Conservation (phyloP, 176 grass and related monocot genomes). For the Thalia dealbata region DNA sequence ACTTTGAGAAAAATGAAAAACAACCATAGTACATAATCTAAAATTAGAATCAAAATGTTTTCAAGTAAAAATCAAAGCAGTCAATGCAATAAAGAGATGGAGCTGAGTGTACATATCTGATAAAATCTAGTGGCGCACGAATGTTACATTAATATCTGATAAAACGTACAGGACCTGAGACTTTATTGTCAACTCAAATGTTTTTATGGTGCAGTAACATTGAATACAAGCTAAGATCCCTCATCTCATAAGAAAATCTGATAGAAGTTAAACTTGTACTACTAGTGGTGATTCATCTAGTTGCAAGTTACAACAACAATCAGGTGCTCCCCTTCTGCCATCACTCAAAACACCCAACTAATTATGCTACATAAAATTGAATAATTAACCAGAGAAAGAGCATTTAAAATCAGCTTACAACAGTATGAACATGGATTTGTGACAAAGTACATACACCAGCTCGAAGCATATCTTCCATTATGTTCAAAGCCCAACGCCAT, state of each 20-base stretch:
- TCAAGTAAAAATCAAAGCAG: not conserved
- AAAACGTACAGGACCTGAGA: not conserved
- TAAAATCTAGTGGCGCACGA: too few relatives aligned
- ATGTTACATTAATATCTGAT: not conserved
- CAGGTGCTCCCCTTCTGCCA: not conserved
- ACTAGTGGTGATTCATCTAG: not conserved
- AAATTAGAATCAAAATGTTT: not conserved
- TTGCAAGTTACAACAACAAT: not conserved
- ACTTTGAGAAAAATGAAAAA: not conserved
- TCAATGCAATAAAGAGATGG: too few relatives aligned
- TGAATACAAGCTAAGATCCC: not conserved
- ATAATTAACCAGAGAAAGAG: not conserved
- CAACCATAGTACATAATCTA: not conserved
- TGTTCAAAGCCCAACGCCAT: conserved; percentile 94
- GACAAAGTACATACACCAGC: conserved; percentile 53
- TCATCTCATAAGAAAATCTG: not conserved
- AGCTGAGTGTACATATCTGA: too few relatives aligned
- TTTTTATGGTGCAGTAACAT: not conserved
- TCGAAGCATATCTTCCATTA: conserved; percentile 98
- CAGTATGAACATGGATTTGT: not conserved
- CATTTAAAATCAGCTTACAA: not conserved
- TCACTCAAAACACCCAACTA: not conserved
- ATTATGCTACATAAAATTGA: not conserved
- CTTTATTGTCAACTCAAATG: not conserved
- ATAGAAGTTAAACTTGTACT: not conserved